Evolutionary conservation across 768 basidiomycete species (phyloP), one percentile per base, ranked within the genome.

Genomic region (Kwoniella dendrophila): DNA sequence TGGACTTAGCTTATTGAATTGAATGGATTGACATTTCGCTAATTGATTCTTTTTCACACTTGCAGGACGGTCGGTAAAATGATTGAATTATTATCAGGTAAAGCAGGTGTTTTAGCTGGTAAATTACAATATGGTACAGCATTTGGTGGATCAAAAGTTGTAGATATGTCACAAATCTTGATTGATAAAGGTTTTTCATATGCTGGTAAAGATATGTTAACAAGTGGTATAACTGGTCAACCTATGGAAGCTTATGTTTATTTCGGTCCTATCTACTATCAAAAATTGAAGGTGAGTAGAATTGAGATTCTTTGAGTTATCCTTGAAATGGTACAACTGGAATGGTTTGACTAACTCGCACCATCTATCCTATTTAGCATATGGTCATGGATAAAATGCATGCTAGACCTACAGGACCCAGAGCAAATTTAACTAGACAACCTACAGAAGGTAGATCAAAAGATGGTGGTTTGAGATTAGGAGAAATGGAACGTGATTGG

Each of bases 351-450:
- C 18, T 49, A 18, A 49, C 18, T 24, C 16, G 22, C 18, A 24
- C 29, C 5, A 5, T 27, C 26, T n/a, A n/a, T 49, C 7, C 4
- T 30, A 12, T 68, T 90, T 87, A 94, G 82, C 94, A 95, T 82
- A 98, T 98, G 95, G 95, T 98, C 52, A 90, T 97, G 88, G 96
- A 99, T 84, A 99, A 99, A 83, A 99, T 99, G 96, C 96, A 99
- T 72, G 96, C 96, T 68, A 88, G 96, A 60, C 93, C 96, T 52
- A 88, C 92, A 73, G 95, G 96, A 16, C 96, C 96, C 47, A 89
- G 93, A 76, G 96, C 96, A 10, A 94, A 92, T 22, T 81, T 99
- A 54, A 99, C 96, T 1, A 87, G 96, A 44, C 96, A 99, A 79
- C 96, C 96, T 3, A 99, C 96, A 1, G 96, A 99, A 81, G 96